Evolutionary conservation across 805 yeast species (phyloP).

Genomic region (Cyberlindnera misumaiensis): DNA sequence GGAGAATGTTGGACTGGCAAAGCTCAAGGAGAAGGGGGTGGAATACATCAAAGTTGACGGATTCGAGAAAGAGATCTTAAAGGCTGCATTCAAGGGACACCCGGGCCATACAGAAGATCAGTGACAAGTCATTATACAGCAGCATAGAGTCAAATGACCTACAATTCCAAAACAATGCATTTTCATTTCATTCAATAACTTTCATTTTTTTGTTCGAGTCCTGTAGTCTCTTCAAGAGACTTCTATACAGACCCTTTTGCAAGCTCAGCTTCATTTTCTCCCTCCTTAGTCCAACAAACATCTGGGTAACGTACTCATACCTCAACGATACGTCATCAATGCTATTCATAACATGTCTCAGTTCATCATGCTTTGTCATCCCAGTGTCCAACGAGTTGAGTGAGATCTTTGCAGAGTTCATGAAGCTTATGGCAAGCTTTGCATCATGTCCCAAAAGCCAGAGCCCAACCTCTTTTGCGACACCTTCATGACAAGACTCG

Average conservation of each 20-base stretch:
- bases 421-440: conserved; percentile 16
- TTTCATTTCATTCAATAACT: background rate
- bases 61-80: conserved; percentile 60
- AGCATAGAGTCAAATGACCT: background rate
- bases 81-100: conserved; percentile 73
- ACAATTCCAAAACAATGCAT: background rate
- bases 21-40: conserved; percentile 50
- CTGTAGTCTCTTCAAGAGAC: conserved; percentile 6
- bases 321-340: conserved; percentile 15
- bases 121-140: background rate
- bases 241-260: conserved; percentile 13
- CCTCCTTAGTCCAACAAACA: conserved; percentile 16
- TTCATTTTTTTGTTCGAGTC: background rate
- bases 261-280: conserved; percentile 12
- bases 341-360: conserved; percentile 9
- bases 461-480: conserved; percentile 13
- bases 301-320: conserved; percentile 15
- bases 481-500: conserved; percentile 8
- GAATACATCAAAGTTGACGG: conserved; percentile 81
- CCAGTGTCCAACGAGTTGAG: conserved; percentile 8
- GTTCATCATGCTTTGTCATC: conserved; percentile 12
- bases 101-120: background rate
- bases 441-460: conserved; percentile 18
- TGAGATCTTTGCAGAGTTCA: conserved; percentile 13
- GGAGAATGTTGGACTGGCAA: conserved; percentile 56